phyloP scores from a whole-genome alignment of 805 yeast genomes.

The Brettanomyces anomalus region DNA sequence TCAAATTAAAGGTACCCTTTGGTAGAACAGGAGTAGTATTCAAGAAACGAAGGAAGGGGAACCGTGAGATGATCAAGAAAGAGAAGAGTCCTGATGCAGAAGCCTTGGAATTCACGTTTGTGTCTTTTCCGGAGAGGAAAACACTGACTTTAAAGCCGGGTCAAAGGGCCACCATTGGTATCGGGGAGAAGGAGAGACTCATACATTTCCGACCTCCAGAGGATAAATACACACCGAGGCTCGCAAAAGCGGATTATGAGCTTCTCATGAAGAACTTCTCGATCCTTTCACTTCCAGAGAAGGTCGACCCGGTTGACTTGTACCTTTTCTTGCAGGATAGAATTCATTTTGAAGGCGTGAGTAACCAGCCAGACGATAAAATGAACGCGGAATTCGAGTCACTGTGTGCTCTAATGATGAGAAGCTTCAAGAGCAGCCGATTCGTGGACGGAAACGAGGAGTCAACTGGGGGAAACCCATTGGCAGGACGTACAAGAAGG shows the following conservation, averaged over 20 bases:
- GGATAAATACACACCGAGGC: neutral
- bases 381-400: conserved; percentile 1
- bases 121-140: neutral
- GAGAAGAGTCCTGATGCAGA: neutral
- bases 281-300: conserved; percentile 6
- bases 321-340: conserved; percentile 13
- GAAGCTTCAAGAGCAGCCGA: conserved; percentile 7
- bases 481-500: conserved; percentile 3
- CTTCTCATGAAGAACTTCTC: conserved; percentile 8
- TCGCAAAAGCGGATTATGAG: conserved; percentile 8
- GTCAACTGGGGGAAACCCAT: neutral
- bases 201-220: conserved; percentile 2
- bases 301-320: conserved; percentile 7
- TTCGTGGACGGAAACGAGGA: conserved; percentile 6
- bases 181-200: neutral
- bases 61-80: too few species aligned
- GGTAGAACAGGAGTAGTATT: neutral
- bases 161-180: too few species aligned
- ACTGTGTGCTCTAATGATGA: conserved; percentile 4
- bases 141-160: neutral
- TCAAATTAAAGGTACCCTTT: neutral
- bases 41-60: neutral
- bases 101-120: neutral
- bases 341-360: conserved; percentile 2
- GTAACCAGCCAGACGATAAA: neutral